phyloP scores from a whole-genome alignment of 805 yeast genomes.

The Myxozyma vanderwaltii region DNA sequence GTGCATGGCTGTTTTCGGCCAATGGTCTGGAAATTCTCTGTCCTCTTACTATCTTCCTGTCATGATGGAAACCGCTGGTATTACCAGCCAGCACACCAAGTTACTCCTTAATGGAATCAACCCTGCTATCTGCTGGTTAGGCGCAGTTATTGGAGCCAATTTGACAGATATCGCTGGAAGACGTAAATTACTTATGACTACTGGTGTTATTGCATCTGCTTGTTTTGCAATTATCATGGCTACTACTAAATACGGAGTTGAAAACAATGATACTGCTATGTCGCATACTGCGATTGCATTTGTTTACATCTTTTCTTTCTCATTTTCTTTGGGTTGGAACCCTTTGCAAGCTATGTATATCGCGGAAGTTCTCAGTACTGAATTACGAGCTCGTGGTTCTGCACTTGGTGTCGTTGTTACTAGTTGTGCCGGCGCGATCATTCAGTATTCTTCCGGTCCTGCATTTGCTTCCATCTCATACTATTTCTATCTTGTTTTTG shows the following conservation, averaged over 20 bases:
- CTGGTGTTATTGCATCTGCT: conserved; percentile 42
- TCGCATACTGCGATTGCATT: conserved; percentile 15
- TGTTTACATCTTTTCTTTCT: conserved; percentile 16
- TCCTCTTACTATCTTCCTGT: conserved; percentile 54
- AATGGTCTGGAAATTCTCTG: conserved; percentile 41
- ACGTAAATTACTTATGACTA: conserved; percentile 35
- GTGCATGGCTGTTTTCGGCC: conserved; percentile 47
- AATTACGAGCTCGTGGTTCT: conserved; percentile 49
- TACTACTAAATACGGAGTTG: conserved; percentile 51
- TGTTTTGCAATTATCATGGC: conserved; percentile 47
- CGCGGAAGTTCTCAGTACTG: conserved; percentile 36
- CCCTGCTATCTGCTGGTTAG: conserved; percentile 46
- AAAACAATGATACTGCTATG: conserved; percentile 40
- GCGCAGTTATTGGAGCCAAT: conserved; percentile 15
- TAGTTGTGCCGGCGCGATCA: conserved; percentile 35
- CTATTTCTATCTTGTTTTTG: conserved; percentile 64
- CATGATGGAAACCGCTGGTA: conserved; percentile 57
- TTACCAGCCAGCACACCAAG: conserved; percentile 51
- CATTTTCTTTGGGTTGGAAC: conserved; percentile 25
- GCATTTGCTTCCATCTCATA: conserved; percentile 54
- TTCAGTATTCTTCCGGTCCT: conserved; percentile 44
- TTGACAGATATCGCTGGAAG: conserved; percentile 18
- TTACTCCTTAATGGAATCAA: conserved; percentile 55
- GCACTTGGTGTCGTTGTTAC: conserved; percentile 35
- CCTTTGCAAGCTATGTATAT: conserved; percentile 34